Conservation (phyloP, 2,329 filamentous ascomycete species). For the Emergomyces africanus region DNA sequence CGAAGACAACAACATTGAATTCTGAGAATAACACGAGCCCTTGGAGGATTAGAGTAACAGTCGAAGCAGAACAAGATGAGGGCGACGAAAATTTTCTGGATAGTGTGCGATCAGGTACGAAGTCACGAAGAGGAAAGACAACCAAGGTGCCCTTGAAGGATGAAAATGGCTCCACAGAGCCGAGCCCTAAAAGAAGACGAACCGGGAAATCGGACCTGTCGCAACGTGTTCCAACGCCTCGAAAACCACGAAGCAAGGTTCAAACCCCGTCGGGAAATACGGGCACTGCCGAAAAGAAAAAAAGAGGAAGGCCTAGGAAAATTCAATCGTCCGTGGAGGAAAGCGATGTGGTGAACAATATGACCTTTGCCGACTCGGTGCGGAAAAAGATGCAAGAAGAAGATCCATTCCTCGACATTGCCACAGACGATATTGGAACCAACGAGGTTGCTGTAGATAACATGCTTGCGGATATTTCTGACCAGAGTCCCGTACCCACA, state of each 20-base stretch:
- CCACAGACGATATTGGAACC: conserved; percentile 17
- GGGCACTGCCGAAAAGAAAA: conserved; percentile 20
- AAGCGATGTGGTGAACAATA: background rate
- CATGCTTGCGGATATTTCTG: background rate
- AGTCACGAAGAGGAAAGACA: conserved; percentile 18
- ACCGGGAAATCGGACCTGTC: conserved; percentile 29
- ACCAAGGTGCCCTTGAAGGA: conserved; percentile 32
- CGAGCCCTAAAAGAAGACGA: conserved; percentile 29
- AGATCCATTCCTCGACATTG: conserved; percentile 20
- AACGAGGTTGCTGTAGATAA: conserved; percentile 5
- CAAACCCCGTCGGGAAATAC: conserved; percentile 16
- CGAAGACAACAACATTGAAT: conserved; percentile 20
- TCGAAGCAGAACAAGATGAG: conserved; percentile 34
- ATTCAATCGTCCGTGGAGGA: conserved; percentile 13
- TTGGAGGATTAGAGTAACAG: conserved; percentile 36
- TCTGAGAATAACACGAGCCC: conserved; percentile 34
- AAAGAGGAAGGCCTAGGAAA: conserved; percentile 28
- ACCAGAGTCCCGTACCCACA: background rate
- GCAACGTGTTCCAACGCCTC: conserved; percentile 24
- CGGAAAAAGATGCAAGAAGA: conserved; percentile 12
- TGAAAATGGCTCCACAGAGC: conserved; percentile 18
- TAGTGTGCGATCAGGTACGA: background rate
- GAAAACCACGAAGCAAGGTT: conserved; percentile 13
- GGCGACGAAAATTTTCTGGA: conserved; percentile 19
- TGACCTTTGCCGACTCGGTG: conserved; percentile 5